Base-by-base conservation (phyloP, 108 stramenopile species). In the Schizochytrium sp. region DNA sequence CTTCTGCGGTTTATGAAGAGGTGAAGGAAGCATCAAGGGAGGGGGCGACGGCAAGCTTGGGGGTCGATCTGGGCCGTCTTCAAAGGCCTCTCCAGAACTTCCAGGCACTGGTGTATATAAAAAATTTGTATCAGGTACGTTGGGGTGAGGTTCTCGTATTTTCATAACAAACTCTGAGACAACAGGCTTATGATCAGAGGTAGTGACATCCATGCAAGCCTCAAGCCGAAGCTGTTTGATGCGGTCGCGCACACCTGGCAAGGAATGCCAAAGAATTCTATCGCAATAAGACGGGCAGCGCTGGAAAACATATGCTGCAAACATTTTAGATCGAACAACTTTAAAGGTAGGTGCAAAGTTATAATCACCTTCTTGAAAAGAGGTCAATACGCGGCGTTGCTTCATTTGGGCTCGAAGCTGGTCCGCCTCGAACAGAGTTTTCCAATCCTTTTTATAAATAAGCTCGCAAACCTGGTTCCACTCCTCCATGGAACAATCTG, bases 291-390 rank as follows among this genome's bases (percentile, higher is more conserved):
- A 83, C 10, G 76, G 76, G 76, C 76, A 83, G 15, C 76, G 47
- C 53, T 83, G 76, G 15, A 83, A 49, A 40, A 55, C 76, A 53
- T 83, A 83, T 1, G 47, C 53, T 10, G 50, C 10, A 42, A 55
- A 49, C 53, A n/a, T 17, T 42, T 49, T 55, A 53, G 49, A 5
- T 5, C 76, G 76, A 12, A 83, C 13, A 42, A 83, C 76, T 42
- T 83, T 83, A 40, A 83, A 83, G 47, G 76, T 83, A 12, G 76
- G 76, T 53, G 76, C 50, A 83, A 83, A 83, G 76, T 49, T 55
- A 13, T 7, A 47, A 5, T 46, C 47, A 42, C 76, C 76, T 50
- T 83, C 76, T 53, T 83, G 76, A 42, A 83, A 83, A 13, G 76
- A 83, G 50, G 76, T 83, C 50, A 83, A 53, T 5, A 28, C 76